These are phyloP conservation scores for Penicillium cataractarum DNA, from an alignment of 495 filamentous ascomycete species.

Conservation along the genomic window DNA sequence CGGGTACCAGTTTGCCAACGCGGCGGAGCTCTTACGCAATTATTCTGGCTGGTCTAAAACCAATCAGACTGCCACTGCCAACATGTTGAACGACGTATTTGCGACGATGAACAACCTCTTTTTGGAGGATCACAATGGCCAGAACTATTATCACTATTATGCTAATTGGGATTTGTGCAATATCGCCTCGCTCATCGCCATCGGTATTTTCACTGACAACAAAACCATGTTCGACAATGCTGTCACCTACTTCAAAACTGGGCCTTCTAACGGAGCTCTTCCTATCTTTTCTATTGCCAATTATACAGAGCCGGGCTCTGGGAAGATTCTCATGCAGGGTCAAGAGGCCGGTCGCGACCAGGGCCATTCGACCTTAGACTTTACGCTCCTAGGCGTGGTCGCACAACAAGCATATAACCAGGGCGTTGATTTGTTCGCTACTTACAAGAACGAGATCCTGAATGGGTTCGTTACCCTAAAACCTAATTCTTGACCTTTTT, in stretches of 20 bases:
- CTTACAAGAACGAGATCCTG: constrained; percentile 38
- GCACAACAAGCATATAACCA: constrained; percentile 48
- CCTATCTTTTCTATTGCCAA: constrained; percentile 20
- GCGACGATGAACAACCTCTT: constrained; percentile 40
- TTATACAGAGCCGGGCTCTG: constrained; percentile 10
- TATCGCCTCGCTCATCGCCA: constrained; percentile 40
- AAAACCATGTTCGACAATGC: constrained; percentile 41
- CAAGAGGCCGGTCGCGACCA: constrained; percentile 52
- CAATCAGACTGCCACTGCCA: constrained; percentile 24
- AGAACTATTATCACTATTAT: constrained; percentile 40
- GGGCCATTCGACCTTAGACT: constrained; percentile 44
- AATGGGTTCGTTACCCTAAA: constrained; percentile 28
- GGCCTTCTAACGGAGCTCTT: constrained; percentile 38
- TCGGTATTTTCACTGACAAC: constrained; percentile 47
- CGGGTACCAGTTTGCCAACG: constrained; percentile 52
- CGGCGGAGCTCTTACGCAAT: constrained; percentile 44
- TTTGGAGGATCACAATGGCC: constrained; percentile 35
- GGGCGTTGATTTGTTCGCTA: constrained; percentile 42
- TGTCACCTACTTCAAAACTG: constrained; percentile 40
- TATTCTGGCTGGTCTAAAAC: constrained; percentile 37
- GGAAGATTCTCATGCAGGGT: constrained; percentile 37
- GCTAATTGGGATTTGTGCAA: constrained; percentile 55
- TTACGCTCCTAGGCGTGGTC: constrained; percentile 42
- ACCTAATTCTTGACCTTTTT: neutral
- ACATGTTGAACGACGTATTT: constrained; percentile 40